Evolutionary conservation across 2,329 filamentous ascomycete species (phyloP).

Genomic region (Falciphora oryzae): DNA sequence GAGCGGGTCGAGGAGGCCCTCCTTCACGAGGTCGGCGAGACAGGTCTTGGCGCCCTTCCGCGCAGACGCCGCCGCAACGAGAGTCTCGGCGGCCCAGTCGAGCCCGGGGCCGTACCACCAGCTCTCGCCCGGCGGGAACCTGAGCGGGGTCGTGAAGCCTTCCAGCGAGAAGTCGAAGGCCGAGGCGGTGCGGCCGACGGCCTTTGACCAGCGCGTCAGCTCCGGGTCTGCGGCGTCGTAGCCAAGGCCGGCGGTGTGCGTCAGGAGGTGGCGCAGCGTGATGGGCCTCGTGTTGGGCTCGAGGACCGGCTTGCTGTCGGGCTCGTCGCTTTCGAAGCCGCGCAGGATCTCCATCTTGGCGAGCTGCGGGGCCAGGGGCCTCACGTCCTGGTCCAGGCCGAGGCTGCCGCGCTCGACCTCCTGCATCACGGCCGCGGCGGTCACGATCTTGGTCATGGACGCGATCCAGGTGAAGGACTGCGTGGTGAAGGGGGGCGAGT

Average conservation of each 20-base stretch:
- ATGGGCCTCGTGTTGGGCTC: slow-evolving; percentile 42
- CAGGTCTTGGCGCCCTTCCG: slow-evolving; percentile 20
- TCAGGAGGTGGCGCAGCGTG: slow-evolving; percentile 52
- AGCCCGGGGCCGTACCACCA: slow-evolving; percentile 44
- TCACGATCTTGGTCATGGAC: slow-evolving; percentile 52
- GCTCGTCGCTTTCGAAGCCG: slow-evolving; percentile 11
- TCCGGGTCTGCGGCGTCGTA: slow-evolving; percentile 50
- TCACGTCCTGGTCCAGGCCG: slow-evolving; percentile 39
- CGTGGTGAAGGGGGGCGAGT: slow-evolving; percentile 25
- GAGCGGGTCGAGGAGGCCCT: slow-evolving; percentile 38
- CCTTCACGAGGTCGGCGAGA: slow-evolving; percentile 38
- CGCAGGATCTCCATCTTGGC: slow-evolving; percentile 38
- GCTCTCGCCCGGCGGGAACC: slow-evolving; percentile 38
- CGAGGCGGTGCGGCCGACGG: slow-evolving; percentile 33
- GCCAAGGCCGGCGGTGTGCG: slow-evolving; percentile 50
- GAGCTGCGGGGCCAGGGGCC: slow-evolving; percentile 45
- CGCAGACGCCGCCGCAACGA: slow-evolving; percentile 32
- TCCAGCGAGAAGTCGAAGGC: slow-evolving; percentile 24
- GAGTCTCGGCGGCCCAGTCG: slow-evolving; percentile 42
- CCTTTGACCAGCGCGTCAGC: slow-evolving; percentile 40
- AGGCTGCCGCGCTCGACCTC: slow-evolving; percentile 47
- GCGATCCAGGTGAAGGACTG: slow-evolving; percentile 43
- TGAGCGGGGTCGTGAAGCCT: slow-evolving; percentile 36
- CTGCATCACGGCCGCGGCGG: slow-evolving; percentile 49
- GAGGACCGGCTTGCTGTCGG: slow-evolving; percentile 26